Conservation (phyloP, 75 land plant species). For the Pinus albicaulis region DNA sequence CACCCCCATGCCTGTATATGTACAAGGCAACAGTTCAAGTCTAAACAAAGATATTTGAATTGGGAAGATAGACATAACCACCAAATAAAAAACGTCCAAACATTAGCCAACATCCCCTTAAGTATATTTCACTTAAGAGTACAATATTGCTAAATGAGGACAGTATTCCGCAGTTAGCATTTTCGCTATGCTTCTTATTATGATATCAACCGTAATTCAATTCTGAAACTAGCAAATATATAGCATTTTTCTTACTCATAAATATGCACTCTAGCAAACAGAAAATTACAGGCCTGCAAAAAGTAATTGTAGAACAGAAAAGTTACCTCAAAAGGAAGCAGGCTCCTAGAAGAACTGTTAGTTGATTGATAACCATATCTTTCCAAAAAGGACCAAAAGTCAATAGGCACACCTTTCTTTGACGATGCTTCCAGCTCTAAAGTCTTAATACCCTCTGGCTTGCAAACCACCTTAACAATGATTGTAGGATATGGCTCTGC, state of each 20-base stretch:
- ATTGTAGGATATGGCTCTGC: conserved; percentile 2
- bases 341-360: conserved; percentile 19
- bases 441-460: not conserved
- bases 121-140: too few species aligned
- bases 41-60: too few species aligned
- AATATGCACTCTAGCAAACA: not conserved
- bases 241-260: not conserved
- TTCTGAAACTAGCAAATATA: not conserved
- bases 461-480: conserved; percentile 3
- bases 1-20: too few species aligned
- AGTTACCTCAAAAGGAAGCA: conserved; percentile 73
- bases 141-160: too few species aligned
- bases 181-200: too few species aligned
- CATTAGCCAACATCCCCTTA: too few species aligned
- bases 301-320: not conserved
- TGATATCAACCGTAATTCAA: not conserved
- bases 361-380: conserved; percentile 49
- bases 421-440: not conserved
- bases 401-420: not conserved
- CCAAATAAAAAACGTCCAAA: too few species aligned
- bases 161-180: too few species aligned
- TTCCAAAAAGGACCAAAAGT: conserved; percentile 51
- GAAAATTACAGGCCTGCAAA: too few species aligned
- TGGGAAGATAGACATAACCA: too few species aligned
- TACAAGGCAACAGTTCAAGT: too few species aligned